phyloP scores from a whole-genome alignment of 169 alveolate genomes.

The Amoebophrya sp. region DNA sequence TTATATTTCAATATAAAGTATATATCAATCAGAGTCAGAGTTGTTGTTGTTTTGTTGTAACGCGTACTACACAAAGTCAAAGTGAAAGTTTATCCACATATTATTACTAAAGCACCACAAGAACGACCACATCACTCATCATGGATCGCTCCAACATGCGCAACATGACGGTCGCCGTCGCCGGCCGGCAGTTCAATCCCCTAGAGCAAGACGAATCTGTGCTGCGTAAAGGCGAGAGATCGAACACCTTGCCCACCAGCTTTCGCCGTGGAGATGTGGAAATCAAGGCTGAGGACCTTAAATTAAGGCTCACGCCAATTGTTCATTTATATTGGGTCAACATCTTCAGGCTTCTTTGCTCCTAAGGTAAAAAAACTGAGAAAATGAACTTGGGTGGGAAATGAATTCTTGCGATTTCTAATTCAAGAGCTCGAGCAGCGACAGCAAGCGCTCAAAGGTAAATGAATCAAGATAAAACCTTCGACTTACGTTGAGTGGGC shows the following conservation, averaged over 20 bases:
- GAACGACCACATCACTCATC: background rate
- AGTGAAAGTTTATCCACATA: background rate
- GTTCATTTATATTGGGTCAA: no score
- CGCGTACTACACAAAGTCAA: background rate
- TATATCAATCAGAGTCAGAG: background rate
- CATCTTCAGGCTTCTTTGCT: no score
- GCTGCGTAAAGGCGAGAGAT: background rate
- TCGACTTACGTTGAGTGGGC: no score
- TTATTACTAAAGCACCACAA: background rate
- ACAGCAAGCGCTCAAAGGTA: background rate
- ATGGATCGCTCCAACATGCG: background rate
- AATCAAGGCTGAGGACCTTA: background rate
- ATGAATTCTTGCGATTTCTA: no score
- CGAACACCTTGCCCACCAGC: slow-evolving; percentile 6
- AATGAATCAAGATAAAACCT: no score
- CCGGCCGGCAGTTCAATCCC: slow-evolving; percentile 25
- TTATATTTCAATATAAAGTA: no score
- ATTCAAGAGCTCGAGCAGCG: slow-evolving; percentile 21
- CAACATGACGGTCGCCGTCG: slow-evolving; percentile 12
- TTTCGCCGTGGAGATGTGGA: background rate
- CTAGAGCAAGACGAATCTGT: background rate
- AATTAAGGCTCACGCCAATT: no score
- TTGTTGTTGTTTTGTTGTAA: background rate
- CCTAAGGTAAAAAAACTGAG: no score
- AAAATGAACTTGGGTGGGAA: no score